Base-by-base conservation (phyloP, 2,329 filamentous ascomycete genomes). In the Fusarium keratoplasticum region DNA sequence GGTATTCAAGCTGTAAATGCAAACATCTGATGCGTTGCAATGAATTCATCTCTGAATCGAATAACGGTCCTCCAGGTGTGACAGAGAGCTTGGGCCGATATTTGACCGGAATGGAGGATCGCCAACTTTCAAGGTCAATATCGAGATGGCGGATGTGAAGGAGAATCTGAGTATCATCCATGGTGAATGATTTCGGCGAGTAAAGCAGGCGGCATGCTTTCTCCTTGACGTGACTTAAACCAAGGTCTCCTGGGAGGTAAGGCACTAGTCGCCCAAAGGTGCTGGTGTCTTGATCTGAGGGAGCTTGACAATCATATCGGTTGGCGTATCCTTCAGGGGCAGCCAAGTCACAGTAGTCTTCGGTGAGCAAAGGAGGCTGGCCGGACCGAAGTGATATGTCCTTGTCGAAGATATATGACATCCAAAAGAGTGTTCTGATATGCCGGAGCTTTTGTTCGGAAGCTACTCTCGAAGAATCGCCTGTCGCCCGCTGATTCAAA, bases 1-100 rank as follows among this genome's bases (percentile, higher is more conserved):
- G 85, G 70, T 90, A 90, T 61, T 89, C 87, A 6, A 90, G 77
- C 10, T 87, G 84, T 7, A 89, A 75, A 64, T 88, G 82, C n/a
- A 87, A 84, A 6, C 81, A 78, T 14, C 85, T 81, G 81, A 88
- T 86, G 61, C 80, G 83, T 27, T 82, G 78, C 35, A 82, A 79
- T 16, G 62, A 47, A 7, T 62, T 72, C 3, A 76, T 65, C 18
- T 77, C 61, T 70, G 52, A 33, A 16, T 80, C 79, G 6, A 83
- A 76, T 5, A 81, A 80, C 20, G 60, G 52, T 25, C 69, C 61
- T 14, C 70, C 72, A 5, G 66, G 44, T 4, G 55, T 61, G 6
- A 86, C 82, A 1, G 86, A 84, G n/a, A 90, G 76, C 1, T 81
- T 83, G 0, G 54, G 68, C 44, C 47, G 75, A 70, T 74, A 68